These are phyloP conservation scores for Chlamydomonas sp. DNA, from an alignment of 139 green algal genomes.

Conservation along the genomic window DNA sequence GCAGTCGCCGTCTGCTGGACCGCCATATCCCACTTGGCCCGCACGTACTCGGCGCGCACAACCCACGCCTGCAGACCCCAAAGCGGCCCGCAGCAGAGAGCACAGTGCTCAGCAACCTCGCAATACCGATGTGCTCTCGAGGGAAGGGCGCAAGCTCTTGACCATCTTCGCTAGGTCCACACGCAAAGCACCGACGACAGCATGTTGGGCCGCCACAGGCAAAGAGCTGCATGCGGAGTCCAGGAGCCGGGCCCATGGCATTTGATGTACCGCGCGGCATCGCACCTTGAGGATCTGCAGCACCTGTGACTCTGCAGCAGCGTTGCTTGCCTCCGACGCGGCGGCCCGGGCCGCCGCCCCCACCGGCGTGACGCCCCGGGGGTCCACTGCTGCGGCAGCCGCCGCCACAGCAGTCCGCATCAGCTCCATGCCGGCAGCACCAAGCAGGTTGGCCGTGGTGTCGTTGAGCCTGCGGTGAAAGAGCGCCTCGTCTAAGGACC, in stretches of 20 bases:
- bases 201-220: neutral
- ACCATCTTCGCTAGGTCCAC: too few species aligned
- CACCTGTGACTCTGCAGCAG: too few species aligned
- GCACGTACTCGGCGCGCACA: neutral
- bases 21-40: neutral
- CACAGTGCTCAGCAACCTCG: neutral
- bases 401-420: neutral
- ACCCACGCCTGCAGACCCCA: neutral
- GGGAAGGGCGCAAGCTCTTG: too few species aligned
- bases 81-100: neutral
- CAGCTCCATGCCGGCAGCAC: constrained; percentile 1
- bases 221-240: neutral
- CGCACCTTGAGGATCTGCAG: constrained; percentile 5
- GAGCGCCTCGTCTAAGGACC: neutral
- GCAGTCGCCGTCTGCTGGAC: constrained; percentile 18
- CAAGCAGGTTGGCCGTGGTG: constrained; percentile 10
- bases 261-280: too few species aligned
- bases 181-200: too few species aligned
- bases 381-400: neutral
- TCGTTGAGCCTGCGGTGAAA: neutral
- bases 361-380: too few species aligned
- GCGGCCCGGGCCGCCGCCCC: too few species aligned
- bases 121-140: neutral
- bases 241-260: too few species aligned
- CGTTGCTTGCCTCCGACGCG: too few species aligned